Evolutionary conservation across 2,329 filamentous ascomycete species (phyloP).

Genomic region (Fusarium longipes): DNA sequence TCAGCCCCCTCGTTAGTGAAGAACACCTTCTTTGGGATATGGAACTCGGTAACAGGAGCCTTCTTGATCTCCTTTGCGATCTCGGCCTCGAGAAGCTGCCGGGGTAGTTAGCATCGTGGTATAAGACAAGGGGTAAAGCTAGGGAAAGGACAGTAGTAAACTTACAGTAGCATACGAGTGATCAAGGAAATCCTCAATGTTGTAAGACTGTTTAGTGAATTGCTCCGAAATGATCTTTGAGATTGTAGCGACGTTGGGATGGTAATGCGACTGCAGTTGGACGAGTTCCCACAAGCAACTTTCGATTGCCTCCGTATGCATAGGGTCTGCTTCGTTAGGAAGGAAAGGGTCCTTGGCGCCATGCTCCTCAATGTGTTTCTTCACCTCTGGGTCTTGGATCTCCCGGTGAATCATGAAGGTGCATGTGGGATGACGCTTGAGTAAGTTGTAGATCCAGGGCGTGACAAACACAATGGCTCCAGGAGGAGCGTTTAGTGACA

Average conservation of each 20-base stretch:
- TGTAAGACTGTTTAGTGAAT: slow-evolving; percentile 95
- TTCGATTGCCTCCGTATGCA: slow-evolving; percentile 87
- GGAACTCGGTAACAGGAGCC: slow-evolving; percentile 88
- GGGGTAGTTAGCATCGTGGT: neutral
- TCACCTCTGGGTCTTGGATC: slow-evolving; percentile 66
- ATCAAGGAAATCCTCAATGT: slow-evolving; percentile 96
- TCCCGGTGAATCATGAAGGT: slow-evolving; percentile 96
- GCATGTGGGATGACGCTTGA: slow-evolving; percentile 88
- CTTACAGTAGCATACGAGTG: slow-evolving; percentile 87
- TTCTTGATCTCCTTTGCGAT: slow-evolving; percentile 86
- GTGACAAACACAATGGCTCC: slow-evolving; percentile 88
- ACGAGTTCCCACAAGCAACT: slow-evolving; percentile 96
- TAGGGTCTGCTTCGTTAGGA: slow-evolving; percentile 80
- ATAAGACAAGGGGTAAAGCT: neutral
- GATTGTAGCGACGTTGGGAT: slow-evolving; percentile 95
- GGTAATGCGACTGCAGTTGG: slow-evolving; percentile 90
- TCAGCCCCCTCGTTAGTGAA: slow-evolving; percentile 61
- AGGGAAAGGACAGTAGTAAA: slow-evolving; percentile 31
- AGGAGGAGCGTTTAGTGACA: slow-evolving; percentile 89
- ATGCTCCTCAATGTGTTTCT: slow-evolving; percentile 68
- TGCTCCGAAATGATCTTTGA: slow-evolving; percentile 95
- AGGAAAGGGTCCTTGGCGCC: slow-evolving; percentile 80
- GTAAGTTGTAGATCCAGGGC: slow-evolving; percentile 94
- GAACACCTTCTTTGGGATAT: slow-evolving; percentile 90
- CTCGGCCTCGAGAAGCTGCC: slow-evolving; percentile 83